Conservation (phyloP, 208 protist species). For the Wallacemonas collosoma region DNA sequence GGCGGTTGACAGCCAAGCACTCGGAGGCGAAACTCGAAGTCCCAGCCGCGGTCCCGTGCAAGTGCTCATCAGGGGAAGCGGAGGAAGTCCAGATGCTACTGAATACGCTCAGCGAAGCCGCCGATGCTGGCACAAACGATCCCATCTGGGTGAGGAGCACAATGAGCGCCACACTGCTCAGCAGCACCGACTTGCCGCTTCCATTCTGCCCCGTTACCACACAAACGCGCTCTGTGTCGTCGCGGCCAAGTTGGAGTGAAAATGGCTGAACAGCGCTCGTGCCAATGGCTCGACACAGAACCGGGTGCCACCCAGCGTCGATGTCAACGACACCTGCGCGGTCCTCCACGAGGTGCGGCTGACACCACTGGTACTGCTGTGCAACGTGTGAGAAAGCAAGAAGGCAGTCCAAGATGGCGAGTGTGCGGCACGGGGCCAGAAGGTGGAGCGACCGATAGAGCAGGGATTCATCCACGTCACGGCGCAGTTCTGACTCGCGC, state of each 20-base stretch:
- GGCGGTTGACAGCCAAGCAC: constrained; percentile 61
- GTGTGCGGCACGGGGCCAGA: constrained; percentile 41
- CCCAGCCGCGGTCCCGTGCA: constrained; percentile 18
- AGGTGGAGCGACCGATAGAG: constrained; percentile 65
- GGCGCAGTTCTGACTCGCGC: constrained; percentile 65
- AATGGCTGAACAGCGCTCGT: constrained; percentile 54
- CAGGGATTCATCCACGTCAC: constrained; percentile 60
- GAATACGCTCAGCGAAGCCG: constrained; percentile 50
- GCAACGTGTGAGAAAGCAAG: constrained; percentile 68
- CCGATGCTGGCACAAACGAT: constrained; percentile 89
- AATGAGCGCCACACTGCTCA: constrained; percentile 92
- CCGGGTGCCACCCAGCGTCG: constrained; percentile 67
- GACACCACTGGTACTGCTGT: constrained; percentile 65
- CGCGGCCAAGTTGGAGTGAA: constrained; percentile 33
- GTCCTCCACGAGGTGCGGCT: constrained; percentile 30
- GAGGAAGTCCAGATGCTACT: constrained; percentile 52
- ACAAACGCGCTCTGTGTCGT: constrained; percentile 46
- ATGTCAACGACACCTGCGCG: constrained; percentile 53
- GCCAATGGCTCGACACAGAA: constrained; percentile 47
- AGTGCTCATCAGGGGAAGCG: background rate
- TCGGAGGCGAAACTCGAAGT: constrained; percentile 78
- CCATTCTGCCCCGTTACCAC: constrained; percentile 87
- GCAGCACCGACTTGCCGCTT: constrained; percentile 92
- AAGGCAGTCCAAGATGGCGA: constrained; percentile 83
- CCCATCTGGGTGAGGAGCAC: constrained; percentile 94